Conservation (phyloP, 768 basidiomycete genomes). For the Suillus placidus region DNA sequence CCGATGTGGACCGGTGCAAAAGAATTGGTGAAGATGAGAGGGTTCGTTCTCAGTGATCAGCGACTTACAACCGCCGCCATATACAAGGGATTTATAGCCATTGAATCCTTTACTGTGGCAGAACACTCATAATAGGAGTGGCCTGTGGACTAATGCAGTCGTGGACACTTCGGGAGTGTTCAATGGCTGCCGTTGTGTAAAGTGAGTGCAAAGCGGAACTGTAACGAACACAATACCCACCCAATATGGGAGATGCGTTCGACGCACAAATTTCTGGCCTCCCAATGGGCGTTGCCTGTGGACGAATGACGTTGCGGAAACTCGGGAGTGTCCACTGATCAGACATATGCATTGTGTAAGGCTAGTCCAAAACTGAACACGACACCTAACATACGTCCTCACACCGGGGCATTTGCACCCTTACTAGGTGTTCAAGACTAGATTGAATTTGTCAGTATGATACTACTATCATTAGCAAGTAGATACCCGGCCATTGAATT, state of each 20-base stretch:
- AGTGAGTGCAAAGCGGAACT: neutral
- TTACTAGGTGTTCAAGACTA: neutral
- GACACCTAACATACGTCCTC: neutral
- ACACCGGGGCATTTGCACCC: neutral
- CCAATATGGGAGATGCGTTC: neutral
- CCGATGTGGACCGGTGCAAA: slow-evolving; percentile 15
- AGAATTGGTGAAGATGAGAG: neutral
- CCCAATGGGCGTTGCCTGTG: neutral
- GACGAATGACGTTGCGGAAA: neutral
- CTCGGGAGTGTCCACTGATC: neutral
- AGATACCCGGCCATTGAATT: neutral
- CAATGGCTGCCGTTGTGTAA: neutral
- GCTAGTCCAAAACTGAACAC: neutral
- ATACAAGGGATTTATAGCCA: neutral
- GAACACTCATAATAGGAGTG: neutral
- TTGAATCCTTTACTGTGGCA: neutral
- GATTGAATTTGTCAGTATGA: neutral
- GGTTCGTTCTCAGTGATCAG: neutral
- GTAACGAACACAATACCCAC: neutral
- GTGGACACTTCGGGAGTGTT: neutral
- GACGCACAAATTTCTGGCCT: neutral
- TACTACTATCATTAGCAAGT: neutral
- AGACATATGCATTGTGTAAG: neutral
- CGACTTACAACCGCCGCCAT: neutral
- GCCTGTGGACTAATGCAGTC: neutral